Percentiles rank a stretch among this genome's conserved stretches.
These are phyloP conservation scores for Uronychia setigera DNA, from an alignment of 73 alveolate genomes.

Conservation along the genomic window DNA sequence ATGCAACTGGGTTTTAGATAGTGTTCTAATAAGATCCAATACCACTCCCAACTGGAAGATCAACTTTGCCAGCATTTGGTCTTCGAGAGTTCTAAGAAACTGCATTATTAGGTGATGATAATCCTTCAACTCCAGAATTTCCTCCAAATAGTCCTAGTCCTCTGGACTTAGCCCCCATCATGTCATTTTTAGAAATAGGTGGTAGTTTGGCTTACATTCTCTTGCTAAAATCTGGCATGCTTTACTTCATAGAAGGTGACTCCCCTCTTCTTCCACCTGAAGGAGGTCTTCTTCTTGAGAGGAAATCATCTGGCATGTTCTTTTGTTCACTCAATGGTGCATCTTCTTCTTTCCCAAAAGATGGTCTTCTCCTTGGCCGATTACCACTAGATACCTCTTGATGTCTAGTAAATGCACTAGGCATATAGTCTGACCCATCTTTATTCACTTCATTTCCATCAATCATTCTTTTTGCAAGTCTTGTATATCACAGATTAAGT, in stretches of 20 bases:
- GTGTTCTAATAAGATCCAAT: too few species aligned
- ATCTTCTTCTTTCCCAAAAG: not conserved
- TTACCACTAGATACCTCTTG: not conserved
- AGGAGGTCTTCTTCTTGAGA: not conserved
- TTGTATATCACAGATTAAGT: not conserved
- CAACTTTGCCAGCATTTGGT: not conserved
- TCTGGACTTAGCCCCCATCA: not conserved
- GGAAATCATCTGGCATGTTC: not conserved
- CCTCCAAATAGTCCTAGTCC: not conserved
- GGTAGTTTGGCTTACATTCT: not conserved
- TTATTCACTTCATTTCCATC: not conserved
- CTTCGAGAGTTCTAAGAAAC: not conserved
- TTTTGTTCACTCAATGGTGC: not conserved
- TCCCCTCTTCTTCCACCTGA: not conserved
- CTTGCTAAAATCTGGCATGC: too few species aligned
- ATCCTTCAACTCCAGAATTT: not conserved
- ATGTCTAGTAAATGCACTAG: not conserved
- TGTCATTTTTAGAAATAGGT: not conserved
- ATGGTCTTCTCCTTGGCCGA: not conserved
- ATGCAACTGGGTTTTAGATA: not conserved
- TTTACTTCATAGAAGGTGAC: not conserved
- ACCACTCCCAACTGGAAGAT: too few species aligned
- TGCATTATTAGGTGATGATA: too few species aligned
- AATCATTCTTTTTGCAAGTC: not conserved
- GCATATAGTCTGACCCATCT: not conserved